Evolutionary conservation across 2,329 filamentous ascomycete species (phyloP), one percentile per base, ranked within the genome.

Genomic region (Colletotrichum eremochloae): DNA sequence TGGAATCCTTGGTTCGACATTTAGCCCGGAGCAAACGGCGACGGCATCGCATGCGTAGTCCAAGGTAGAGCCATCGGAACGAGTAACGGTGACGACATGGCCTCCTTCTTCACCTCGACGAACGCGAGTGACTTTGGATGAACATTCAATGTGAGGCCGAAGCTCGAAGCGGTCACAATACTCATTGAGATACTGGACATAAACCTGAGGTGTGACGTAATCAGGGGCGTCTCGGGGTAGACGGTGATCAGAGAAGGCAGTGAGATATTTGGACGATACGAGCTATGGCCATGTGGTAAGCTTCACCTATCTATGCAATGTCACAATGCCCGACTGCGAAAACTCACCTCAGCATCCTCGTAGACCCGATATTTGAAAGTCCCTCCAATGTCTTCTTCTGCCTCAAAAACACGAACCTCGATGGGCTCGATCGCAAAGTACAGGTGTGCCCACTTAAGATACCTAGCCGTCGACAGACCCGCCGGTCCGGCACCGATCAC

Each of bases 221-320:
- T 87, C 85, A 15, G 84, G 81, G 1, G 80, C 81, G 20, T 84
- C 80, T 2, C 77, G 66, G 2, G 82, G 79, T 4, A 85, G 79
- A 2, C 86, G 82, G 68, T 85, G 85, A 73, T 87, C 86, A 4
- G 86, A 87, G 74, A 87, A 88, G 40, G 83, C 78, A 0, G 85
- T 87, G 12, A 88, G 79, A 57, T 86, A 85, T 73, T 86, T 86
- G 5, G 85, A 86, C 2, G 84, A 86, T 2, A 87, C 85, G 0
- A 81, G 81, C 77, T 72, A 38, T 52, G 14, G 5, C 5, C 60
- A 20, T 46, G 3, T 3, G 12, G 46, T 72, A 5, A 72, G 67
- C 55, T 36, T 57, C 44, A 60, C 18, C 3, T 31, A 24, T 20
- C 2, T n/a, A 15, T 9, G 38, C 14, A 12, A 67, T 12, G 38